A percentile compares a stretch with the other conserved stretches of the same genome.
Conservation (phyloP, 2,329 filamentous ascomycete genomes). For the Calonectria honghensis region DNA sequence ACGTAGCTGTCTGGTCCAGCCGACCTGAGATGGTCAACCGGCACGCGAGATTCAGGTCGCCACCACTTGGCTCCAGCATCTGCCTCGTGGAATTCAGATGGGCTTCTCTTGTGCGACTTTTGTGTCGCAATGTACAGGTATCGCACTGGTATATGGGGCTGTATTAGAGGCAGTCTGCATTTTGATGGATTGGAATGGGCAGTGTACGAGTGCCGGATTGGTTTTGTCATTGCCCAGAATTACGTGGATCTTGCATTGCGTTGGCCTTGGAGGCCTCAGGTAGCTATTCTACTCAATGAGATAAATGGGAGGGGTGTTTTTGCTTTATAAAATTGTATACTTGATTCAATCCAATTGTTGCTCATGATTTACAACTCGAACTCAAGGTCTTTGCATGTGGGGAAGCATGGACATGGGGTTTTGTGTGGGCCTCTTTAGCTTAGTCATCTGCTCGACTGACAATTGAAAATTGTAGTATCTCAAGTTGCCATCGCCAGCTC, state of each 20-base stretch:
- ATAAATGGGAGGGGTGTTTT: conserved; percentile 42
- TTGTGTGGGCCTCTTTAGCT: conserved; percentile 35
- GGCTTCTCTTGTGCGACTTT: conserved; percentile 41
- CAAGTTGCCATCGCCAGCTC: conserved; percentile 38
- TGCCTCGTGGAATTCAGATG: conserved; percentile 46
- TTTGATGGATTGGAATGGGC: conserved; percentile 44
- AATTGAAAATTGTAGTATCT: conserved; percentile 52
- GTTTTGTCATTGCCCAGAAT: conserved; percentile 44
- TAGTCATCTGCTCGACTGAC: conserved; percentile 47
- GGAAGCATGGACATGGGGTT: background rate
- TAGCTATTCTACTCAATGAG: conserved; percentile 49
- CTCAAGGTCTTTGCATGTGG: background rate
- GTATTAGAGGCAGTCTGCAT: conserved; percentile 30
- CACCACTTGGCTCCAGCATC: conserved; percentile 42
- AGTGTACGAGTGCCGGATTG: conserved; percentile 40
- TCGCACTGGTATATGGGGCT: conserved; percentile 40
- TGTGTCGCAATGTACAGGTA: conserved; percentile 48
- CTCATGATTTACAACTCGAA: background rate
- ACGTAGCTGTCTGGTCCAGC: conserved; percentile 54
- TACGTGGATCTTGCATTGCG: conserved; percentile 50
- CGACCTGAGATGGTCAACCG: conserved; percentile 56
- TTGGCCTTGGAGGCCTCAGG: conserved; percentile 45
- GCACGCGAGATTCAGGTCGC: conserved; percentile 41
- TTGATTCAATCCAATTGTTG: background rate
- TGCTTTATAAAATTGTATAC: conserved; percentile 29